These are phyloP conservation scores for Aspergillus kassunensis DNA, from an alignment of 495 filamentous ascomycete genomes.

Conservation along the genomic window DNA sequence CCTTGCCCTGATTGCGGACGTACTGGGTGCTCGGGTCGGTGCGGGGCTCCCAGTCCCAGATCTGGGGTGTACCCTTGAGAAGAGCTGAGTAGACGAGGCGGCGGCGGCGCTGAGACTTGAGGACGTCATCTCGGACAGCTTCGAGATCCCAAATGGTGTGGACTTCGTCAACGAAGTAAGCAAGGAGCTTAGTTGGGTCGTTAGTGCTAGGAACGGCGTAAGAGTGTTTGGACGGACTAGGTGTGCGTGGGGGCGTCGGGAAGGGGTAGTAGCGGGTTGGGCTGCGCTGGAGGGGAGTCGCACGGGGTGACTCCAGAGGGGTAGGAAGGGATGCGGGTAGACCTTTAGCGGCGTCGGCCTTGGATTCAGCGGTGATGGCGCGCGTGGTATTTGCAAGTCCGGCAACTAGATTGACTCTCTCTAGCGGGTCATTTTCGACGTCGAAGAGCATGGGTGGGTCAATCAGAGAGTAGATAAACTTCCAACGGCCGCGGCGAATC, in stretches of 20 bases:
- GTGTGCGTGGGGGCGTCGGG: constrained; percentile 41
- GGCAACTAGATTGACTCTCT: constrained; percentile 64
- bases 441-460: constrained; percentile 80
- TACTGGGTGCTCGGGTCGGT: constrained; percentile 71
- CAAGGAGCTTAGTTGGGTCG: constrained; percentile 43
- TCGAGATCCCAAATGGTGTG: constrained; percentile 69
- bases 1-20: constrained; percentile 48
- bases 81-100: constrained; percentile 71
- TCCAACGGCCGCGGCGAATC: constrained; percentile 79
- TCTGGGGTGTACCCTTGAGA: constrained; percentile 60
- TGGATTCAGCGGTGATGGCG: background rate
- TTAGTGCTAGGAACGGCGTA: constrained; percentile 34
- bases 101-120: constrained; percentile 67
- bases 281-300: constrained; percentile 29
- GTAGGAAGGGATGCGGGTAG: constrained; percentile 34
- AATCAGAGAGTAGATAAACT: constrained; percentile 75
- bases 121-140: constrained; percentile 62
- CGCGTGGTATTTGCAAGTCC: constrained; percentile 20
- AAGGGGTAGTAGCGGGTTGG: constrained; percentile 31
- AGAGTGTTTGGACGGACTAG: constrained; percentile 31
- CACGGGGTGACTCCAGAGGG: constrained; percentile 33
- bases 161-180: constrained; percentile 63
- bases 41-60: constrained; percentile 75
- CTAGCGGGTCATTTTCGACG: constrained; percentile 65
- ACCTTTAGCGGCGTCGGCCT: constrained; percentile 5